Base-by-base conservation (phyloP, 441 rosid genomes). In the Euphorbia celastroides region DNA sequence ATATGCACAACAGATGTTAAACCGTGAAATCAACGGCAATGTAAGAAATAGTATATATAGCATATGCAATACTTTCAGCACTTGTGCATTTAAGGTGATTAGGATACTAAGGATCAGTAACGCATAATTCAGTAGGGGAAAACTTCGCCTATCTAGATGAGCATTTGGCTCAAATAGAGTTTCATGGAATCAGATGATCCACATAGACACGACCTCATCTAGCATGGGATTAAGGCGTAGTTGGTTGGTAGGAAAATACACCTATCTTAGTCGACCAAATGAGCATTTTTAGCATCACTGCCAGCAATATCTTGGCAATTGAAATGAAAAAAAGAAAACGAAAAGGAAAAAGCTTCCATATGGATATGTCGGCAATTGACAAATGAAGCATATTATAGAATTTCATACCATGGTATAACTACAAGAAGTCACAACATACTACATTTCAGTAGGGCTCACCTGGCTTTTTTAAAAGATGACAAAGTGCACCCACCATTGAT, bases 401-500 rank as follows among this genome's bases (percentile, higher is more conserved):
- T 19, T 30, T 14, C 26, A 67, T 28, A 41, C 8, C 10, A 2
- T 23, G 22, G 10, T 28, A 19, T 22, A 52, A 19, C 27, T 16
- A n/a, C n/a, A 12, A 7, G 69, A 56, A 46, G 57, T 25, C 36
- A 36, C 46, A 46, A 22, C 52, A 17, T 26, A 31, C 20, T 57
- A 17, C 17, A 56, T 28, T 50, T 46, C 31, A 62, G 60, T 27
- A 64, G 1, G 57, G 76, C 90, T 82, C 70, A 91, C 99, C 86
- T 42, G 42, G 63, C 70, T 70, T 82, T 69, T 85, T 83, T 5
- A 88, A 80, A 68, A 94, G 85, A 78, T 94, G 88, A 75, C 96
- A 88, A 72, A 89, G 87, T 67, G 92, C 90, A 50, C 78, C 69
- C 58, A 89, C 83, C 85, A 84, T 75, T 50, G 97, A 81, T 34